Evolutionary conservation across 176 grass and related monocot species (phyloP), one percentile per base, ranked within the genome.

Genomic region (Metroxylon sagu): DNA sequence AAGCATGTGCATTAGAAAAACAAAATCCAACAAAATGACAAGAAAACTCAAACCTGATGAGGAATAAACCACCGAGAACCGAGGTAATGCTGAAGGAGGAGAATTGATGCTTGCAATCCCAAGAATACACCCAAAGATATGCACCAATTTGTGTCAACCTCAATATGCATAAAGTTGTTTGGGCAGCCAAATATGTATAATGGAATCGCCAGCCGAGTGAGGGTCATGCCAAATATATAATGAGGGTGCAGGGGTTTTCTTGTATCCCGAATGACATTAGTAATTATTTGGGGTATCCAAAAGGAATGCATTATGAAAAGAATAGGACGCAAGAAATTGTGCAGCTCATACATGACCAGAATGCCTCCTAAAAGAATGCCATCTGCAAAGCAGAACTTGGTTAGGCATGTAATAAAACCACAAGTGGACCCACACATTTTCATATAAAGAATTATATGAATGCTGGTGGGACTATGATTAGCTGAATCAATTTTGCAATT

Each of bases 41-140:
- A 73, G 17, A 57, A 82, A 77, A 48, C 16, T 52, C 64, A 31
- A 69, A 95, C 93, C 87, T 98, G 94, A 56, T 21, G 88, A 64
- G 94, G 94, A 85, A 98, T 98, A 61, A 98, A 98, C 65, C 94
- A 98, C n/a, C 94, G 81, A 50, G 94, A 98, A 48, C 94, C 94
- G 64, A 92, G 74, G 76, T 89, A 98, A 77, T 98, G 82, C 82
- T 98, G 94, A 18, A 93, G 79, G 26, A 98, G 64, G 23, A 98
- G 85, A 63, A 93, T 80, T 31, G 62, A 65, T 29, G 88, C 82
- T 85, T 98, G 94, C 62, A 76, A 67, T 59, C 73, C 59, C 52
- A 89, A 88, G 68, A 89, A 98, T 60, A 83, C 29, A 29, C 71
- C 79, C 65, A 93, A 70, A 59, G 30, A 89, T 74, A 88, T 82